Evolutionary conservation across 2,329 filamentous ascomycete species (phyloP).

Genomic region (Fusarium floridanum): DNA sequence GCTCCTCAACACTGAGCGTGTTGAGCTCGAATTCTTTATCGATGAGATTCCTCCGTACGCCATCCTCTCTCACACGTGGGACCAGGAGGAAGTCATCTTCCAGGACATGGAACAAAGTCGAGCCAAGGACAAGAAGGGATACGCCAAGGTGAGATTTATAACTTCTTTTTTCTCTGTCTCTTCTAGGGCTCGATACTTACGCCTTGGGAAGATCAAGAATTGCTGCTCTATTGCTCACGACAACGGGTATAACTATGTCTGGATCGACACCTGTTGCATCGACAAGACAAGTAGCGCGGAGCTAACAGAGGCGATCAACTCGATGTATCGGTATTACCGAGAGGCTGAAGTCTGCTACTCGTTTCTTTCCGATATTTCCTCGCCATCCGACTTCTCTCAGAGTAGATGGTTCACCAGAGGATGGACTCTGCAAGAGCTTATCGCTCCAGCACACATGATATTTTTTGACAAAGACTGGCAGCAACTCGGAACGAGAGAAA

Average conservation of each 20-base stretch:
- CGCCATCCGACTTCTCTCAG: not conserved
- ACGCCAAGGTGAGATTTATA: not conserved
- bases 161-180: not conserved
- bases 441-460: constrained; percentile 43
- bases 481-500: constrained; percentile 31
- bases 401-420: not conserved
- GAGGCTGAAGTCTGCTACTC: not conserved
- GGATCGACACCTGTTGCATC: not conserved
- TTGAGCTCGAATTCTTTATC: not conserved
- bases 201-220: not conserved
- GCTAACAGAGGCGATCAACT: not conserved
- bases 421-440: constrained; percentile 44
- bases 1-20: not conserved
- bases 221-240: not conserved
- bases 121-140: not conserved
- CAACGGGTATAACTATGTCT: not conserved
- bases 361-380: not conserved
- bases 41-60: not conserved
- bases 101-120: not conserved
- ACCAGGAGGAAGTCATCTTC: not conserved
- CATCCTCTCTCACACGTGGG: not conserved
- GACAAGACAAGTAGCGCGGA: not conserved
- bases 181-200: not conserved
- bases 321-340: not conserved
- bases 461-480: constrained; percentile 47